Evolutionary conservation across 2,329 filamentous ascomycete species (phyloP), one percentile per base, ranked within the genome.

Genomic region (Aspergillus ochraceoroseus): DNA sequence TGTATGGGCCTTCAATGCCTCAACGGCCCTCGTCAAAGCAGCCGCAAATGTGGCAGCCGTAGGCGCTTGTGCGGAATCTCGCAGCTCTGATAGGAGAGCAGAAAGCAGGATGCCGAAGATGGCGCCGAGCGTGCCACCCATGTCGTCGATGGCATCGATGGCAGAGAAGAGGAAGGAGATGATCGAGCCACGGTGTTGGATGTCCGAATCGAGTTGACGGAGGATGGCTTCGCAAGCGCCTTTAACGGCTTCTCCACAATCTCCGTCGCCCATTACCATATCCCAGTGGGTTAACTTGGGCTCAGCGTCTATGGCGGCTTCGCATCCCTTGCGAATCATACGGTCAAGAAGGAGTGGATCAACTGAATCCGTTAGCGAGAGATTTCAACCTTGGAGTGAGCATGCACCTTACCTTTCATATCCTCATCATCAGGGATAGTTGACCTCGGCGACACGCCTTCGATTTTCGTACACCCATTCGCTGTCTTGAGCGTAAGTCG

Each of bases 201-300:
- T 19, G 25, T n/a, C 20, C 3, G 12, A 9, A 5, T 27, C 20
- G 13, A 35, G 26, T 7, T 22, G 32, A 14, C 20, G 2, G 5
- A 35, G 12, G 3, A 35, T 19, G 1, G 32, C 32, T 8, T 35
- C 20, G 14, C 32, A 35, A 4, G 32, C 32, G 8, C 8, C 5
- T 7, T 6, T 7, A 15, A 35, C 32, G 0, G 20, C 32, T 26
- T 35, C 32, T 3, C 32, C 32, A 14, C 32, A 35, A 22, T 35
- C 32, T 7, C 32, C 32, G n/a, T 35, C 32, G 7, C 32, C 32
- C 32, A 35, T 35, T 14, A 26, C 22, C 20, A 26, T 35, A 9
- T 35, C 32, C 3, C 25, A 35, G 20, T 22, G 32, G 4, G 32
- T 35, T 7, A 35, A 26, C 9, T 35, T 22, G 5, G 32, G 32